These are phyloP conservation scores for Oleoguttula mirabilis DNA, from an alignment of 495 filamentous ascomycete species.

Conservation along the genomic window DNA sequence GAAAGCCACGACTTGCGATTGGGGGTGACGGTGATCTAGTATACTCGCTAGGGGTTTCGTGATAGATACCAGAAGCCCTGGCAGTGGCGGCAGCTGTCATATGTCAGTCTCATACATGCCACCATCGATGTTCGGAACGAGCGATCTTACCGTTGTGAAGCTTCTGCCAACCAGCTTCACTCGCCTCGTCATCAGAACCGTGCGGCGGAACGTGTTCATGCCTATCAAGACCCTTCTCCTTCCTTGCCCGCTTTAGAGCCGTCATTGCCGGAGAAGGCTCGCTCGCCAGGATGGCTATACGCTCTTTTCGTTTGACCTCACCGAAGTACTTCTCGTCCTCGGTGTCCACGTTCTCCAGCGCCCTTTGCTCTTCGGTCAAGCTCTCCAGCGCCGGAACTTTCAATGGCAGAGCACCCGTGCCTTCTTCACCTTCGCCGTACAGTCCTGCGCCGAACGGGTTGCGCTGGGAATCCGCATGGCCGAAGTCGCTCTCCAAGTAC, in stretches of 20 bases:
- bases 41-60: slow-evolving; percentile 18
- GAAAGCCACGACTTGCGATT: slow-evolving; percentile 11
- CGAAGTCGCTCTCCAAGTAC: slow-evolving; percentile 95
- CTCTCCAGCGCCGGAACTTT: slow-evolving; percentile 73
- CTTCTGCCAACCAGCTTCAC: slow-evolving; percentile 3
- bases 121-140: too few relatives aligned
- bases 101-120: too few relatives aligned
- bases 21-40: slow-evolving; percentile 23
- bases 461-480: slow-evolving; percentile 61
- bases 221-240: slow-evolving; percentile 16
- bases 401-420: slow-evolving; percentile 52
- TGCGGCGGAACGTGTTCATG: not conserved
- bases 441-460: slow-evolving; percentile 82
- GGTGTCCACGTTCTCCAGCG: slow-evolving; percentile 81
- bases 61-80: not conserved
- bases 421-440: slow-evolving; percentile 41
- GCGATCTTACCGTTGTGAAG: slow-evolving; percentile 5
- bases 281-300: slow-evolving; percentile 48
- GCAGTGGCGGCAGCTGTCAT: too few relatives aligned
- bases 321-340: slow-evolving; percentile 77
- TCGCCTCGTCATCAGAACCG: slow-evolving; percentile 15
- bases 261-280: slow-evolving; percentile 34
- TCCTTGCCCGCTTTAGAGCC: slow-evolving; percentile 23
- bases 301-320: slow-evolving; percentile 66
- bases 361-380: slow-evolving; percentile 65